Base-by-base conservation (phyloP, 2,329 filamentous ascomycete genomes). In the Fusarium fracticaudum region DNA sequence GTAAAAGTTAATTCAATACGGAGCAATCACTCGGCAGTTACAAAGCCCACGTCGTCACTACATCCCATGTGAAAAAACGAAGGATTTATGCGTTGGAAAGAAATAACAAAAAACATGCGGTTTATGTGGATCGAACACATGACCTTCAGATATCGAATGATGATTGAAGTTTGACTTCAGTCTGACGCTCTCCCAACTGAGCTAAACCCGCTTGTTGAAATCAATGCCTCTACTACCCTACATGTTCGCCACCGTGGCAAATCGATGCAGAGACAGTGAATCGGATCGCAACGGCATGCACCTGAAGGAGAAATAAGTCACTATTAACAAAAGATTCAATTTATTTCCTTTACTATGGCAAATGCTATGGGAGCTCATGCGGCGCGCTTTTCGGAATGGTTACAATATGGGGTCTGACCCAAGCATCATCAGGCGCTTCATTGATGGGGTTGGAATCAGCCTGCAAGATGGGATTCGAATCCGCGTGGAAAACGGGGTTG, bases 51-150 rank as follows among this genome's bases (percentile, higher is more conserved):
- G 29, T 8, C 26, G 14, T 50, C 18, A 26, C 8, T 35, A 7
- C 18, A 8, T 6, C 9, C 4, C 3, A 15, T 6, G 3, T 3
- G 15, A 37, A 37, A 26, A 22, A 22, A 15, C 4, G 2, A 11
- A 5, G 6, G n/a, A 8, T 22, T 37, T 11, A 20, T 15, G 15
- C 5, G 5, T 15, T 26, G 4, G 5, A 4, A 4, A n/a, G 20
- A 37, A 13, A 26, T 3, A 0, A 20, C 31, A 58, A 58, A 73
- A 60, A 29, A 29, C 22, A 47, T 77, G 75, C 74, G 75, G 75
- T 77, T 77, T 77, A 29, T 77, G 74, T 77, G 75, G 75, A 77
- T 77, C 75, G 75, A 77, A 77, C 75, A 77, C 74, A 77, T 29
- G 75, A 77, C 75, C 75, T 77, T 77, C 75, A 77, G 75, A 77